Evolutionary conservation across 192 early-diverging fungal genomes (phyloP), one percentile per base, ranked within the genome.

Genomic region (Coemansia erecta): DNA sequence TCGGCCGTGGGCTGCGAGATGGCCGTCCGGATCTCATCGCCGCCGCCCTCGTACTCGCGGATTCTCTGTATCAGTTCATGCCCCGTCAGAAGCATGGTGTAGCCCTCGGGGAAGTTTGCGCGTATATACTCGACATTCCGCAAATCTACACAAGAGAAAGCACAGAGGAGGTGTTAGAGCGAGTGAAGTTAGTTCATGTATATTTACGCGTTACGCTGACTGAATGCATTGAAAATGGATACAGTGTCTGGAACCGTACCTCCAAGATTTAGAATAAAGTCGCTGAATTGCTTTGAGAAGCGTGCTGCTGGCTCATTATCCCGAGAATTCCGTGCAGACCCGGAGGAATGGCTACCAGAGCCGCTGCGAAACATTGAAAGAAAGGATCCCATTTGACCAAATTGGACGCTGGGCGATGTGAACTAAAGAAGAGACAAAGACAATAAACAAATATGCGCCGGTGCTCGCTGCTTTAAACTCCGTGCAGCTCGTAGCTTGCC

Each of bases 1-100:
- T 93, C 89, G 24, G 83, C 81, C 28, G 85, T 87, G 12, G 94
- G 94, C 24, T 80, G 76, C 19, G 88, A 86, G 58, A 98, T 95
- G 33, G 96, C 96, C 82, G 87, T 69, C 26, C 61, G 58, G 37
- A 81, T 61, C 44, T 68, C 64, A 28, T 67, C 44, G 49, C 44
- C 69, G 65, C 66, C 61, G 42, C 82, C 78, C 21, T 66, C 53
- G 58, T 72, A 76, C 18, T 35, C 58, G 44, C 61, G 48, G 9
- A 77, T 63, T 40, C 60, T 56, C 65, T 63, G 52, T 21, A 77
- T 47, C 44, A 82, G 67, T 54, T 64, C 58, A 8, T 46, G 52
- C 0, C 75, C 75, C 4, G 41, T 44, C 35, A 51, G 56, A 48
- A 79, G 50, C 43, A 65, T 35, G 22, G 15, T 54, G 56, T 58